A percentile compares a stretch with the other conserved stretches of the same genome.
phyloP scores from a whole-genome alignment of 2,329 filamentous ascomycete species.

The Fusarium buxicola region DNA sequence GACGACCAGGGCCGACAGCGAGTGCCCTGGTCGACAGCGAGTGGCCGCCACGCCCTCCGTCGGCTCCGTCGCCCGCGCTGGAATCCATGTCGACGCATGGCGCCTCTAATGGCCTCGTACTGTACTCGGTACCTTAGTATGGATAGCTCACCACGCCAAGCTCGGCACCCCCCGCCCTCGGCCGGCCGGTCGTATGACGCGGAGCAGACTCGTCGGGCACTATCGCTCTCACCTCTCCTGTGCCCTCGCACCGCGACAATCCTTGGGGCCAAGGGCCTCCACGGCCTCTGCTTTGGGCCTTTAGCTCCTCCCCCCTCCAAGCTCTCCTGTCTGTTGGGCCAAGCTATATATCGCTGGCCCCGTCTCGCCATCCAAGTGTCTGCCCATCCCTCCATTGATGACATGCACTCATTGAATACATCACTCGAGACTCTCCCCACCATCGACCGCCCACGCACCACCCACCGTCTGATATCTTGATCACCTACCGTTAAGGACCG shows the following conservation, averaged over 20 bases:
- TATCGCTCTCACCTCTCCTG: conserved; percentile 39
- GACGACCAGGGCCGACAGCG: conserved; percentile 1
- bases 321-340: conserved; percentile 20
- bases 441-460: conserved; percentile 39
- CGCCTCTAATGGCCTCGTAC: conserved; percentile 11
- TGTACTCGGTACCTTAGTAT: conserved; percentile 28
- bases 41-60: conserved; percentile 3
- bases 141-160: conserved; percentile 38
- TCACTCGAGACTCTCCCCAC: conserved; percentile 44
- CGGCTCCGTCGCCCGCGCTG: conserved; percentile 19
- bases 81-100: conserved; percentile 8
- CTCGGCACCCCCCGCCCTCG: conserved; percentile 45
- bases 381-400: conserved; percentile 42
- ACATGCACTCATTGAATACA: conserved; percentile 43
- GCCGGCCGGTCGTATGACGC: conserved; percentile 46
- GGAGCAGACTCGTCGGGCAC: conserved; percentile 44
- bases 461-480: conserved; percentile 40
- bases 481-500: conserved; percentile 9
- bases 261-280: conserved; percentile 17
- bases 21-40: not conserved
- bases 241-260: conserved; percentile 12
- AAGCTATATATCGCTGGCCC: conserved; percentile 48
- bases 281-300: conserved; percentile 8
- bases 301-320: conserved; percentile 2
- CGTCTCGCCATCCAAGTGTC: conserved; percentile 46